Evolutionary conservation across 768 basidiomycete species (phyloP), one percentile per base, ranked within the genome.

Genomic region (Clitopilus hobsonii): DNA sequence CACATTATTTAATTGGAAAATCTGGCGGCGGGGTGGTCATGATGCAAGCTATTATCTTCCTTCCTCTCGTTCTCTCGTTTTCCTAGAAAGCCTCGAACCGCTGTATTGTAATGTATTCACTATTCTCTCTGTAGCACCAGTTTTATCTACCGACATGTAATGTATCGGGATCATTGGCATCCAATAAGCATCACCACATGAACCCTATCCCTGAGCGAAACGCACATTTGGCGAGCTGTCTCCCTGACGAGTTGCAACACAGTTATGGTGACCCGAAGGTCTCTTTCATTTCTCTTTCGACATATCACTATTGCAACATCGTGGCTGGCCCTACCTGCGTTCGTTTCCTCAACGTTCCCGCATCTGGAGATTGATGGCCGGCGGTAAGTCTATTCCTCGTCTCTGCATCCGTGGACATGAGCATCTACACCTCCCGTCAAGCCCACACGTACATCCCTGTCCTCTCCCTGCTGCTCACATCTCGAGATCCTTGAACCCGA

Each of bases 301-400:
- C 4, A 18, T 23, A 45, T 45, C 41, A 23, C 22, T 45, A 45
- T 45, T 20, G 22, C 41, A 45, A 45, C 41, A 23, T 45, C 41
- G 41, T 45, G 41, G 41, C 18, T 45, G 41, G n/a, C 41, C 41
- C 41, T 45, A n/a, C n/a, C n/a, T n/a, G n/a, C 22, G 2, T 16
- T 45, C 22, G 41, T 16, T 45, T 45, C 22, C 41, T 11, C 41
- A 20, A 20, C 41, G 6, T 45, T 45, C 41, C 41, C 41, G 41
- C 41, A 45, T 45, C 41, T 45, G 41, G 41, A n/a, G n/a, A 45
- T 45, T 45, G 41, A 45, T 45, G 41, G 41, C 41, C 41, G 41
- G 41, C 41, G 41, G 41, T 45, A 45, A 45, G 41, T 45, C 41
- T 45, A 45, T 45, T 45, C 41, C 22, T 45, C 22, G 22, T 36